These are phyloP conservation scores for Basidiobolus meristosporus DNA, from an alignment of 371 early-diverging fungal genomes.

Conservation along the genomic window DNA sequence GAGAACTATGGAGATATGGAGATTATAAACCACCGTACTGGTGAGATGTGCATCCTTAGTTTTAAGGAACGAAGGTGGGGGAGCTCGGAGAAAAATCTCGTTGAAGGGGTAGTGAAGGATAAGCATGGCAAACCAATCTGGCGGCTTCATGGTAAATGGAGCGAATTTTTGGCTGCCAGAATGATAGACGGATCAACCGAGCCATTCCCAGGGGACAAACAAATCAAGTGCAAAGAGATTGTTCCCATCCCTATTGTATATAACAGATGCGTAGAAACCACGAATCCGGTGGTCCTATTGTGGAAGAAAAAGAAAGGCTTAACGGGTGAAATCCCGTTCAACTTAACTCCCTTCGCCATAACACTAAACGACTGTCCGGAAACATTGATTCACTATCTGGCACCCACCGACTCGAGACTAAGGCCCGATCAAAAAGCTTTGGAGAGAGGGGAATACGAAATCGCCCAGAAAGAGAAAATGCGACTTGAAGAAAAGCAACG, in stretches of 20 bases:
- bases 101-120: slow-evolving; percentile 40
- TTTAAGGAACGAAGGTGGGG: slow-evolving; percentile 53
- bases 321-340: slow-evolving; percentile 24
- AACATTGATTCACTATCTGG: slow-evolving; percentile 23
- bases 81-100: slow-evolving; percentile 29
- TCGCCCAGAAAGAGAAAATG: slow-evolving; percentile 42
- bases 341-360: slow-evolving; percentile 54
- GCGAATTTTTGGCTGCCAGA: slow-evolving; percentile 32
- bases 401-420: slow-evolving; percentile 59
- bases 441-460: slow-evolving; percentile 47
- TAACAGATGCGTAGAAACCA: slow-evolving; percentile 8
- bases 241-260: no score
- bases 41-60: slow-evolving; percentile 39
- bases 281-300: slow-evolving; percentile 11
- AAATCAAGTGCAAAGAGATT: no score
- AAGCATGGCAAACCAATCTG: slow-evolving; percentile 23
- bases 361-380: slow-evolving; percentile 45
- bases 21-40: slow-evolving; percentile 50
- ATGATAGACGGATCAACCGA: slow-evolving; percentile 15
- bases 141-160: slow-evolving; percentile 57
- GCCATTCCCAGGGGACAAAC: no score
- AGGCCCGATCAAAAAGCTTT: slow-evolving; percentile 60
- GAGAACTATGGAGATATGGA: slow-evolving; percentile 68
- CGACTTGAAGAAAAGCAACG: slow-evolving; percentile 55
- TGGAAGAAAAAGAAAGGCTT: slow-evolving; percentile 40